Conservation (phyloP, 2,329 filamentous ascomycete species). For the Xylariomycetidae sp. region DNA sequence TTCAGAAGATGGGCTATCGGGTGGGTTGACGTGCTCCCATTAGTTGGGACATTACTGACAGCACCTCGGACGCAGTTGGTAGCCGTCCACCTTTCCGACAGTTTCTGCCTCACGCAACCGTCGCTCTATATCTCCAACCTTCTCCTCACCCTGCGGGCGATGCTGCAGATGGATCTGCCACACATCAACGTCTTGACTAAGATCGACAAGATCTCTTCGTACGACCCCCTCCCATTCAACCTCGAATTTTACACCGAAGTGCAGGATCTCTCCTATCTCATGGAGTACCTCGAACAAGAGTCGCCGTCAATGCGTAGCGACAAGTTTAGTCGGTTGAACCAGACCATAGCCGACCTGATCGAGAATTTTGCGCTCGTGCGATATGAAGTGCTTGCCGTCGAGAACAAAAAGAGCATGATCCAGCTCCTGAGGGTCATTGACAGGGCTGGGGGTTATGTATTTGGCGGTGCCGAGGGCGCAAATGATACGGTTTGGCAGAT, state of each 20-base stretch:
- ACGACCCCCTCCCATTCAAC: conserved; percentile 85
- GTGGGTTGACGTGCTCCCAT: conserved; percentile 45
- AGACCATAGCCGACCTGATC: conserved; percentile 79
- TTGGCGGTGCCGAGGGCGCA: conserved; percentile 82
- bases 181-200: conserved; percentile 96
- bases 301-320: conserved; percentile 60
- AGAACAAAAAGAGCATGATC: conserved; percentile 98
- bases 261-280: conserved; percentile 80
- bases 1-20: conserved; percentile 88
- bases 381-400: conserved; percentile 90
- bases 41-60: no score
- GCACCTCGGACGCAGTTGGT: conserved; percentile 61
- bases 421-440: conserved; percentile 83
- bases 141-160: conserved; percentile 85
- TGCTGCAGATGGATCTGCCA: conserved; percentile 97
- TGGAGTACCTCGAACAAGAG: conserved; percentile 75
- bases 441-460: conserved; percentile 85
- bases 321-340: conserved; percentile 81
- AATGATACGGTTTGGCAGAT: conserved; percentile 98
- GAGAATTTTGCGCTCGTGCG: conserved; percentile 84
- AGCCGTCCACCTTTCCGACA: conserved; percentile 88
- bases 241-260: conserved; percentile 97
- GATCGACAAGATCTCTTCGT: conserved; percentile 86
- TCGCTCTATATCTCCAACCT: conserved; percentile 94
- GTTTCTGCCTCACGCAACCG: conserved; percentile 85